These are phyloP conservation scores for Circinella minor DNA, from an alignment of 371 early-diverging fungal species.

Conservation along the genomic window DNA sequence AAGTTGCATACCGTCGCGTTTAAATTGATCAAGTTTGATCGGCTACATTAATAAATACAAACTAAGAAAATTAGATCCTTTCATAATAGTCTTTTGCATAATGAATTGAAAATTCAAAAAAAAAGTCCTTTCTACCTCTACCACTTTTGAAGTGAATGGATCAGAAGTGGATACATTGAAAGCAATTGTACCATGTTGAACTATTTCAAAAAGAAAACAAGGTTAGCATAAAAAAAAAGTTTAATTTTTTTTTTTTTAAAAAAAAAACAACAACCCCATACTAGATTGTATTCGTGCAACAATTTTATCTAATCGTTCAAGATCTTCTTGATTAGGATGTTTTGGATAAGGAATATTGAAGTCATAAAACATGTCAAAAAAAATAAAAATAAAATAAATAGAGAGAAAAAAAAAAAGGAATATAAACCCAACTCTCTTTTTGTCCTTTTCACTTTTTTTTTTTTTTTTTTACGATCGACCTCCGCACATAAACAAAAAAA, in stretches of 20 bases:
- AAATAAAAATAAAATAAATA: background rate
- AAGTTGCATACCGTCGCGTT: slow-evolving; percentile 45
- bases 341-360: slow-evolving; percentile 62
- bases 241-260: background rate
- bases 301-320: slow-evolving; percentile 42
- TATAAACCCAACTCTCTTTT: background rate
- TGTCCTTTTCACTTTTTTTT: slow-evolving; percentile 20
- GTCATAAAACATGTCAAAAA: slow-evolving; percentile 61
- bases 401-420: background rate
- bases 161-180: slow-evolving; percentile 66
- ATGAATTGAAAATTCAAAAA: background rate
- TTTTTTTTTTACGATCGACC: background rate
- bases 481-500: background rate
- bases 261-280: slow-evolving; percentile 22
- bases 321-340: slow-evolving; percentile 27
- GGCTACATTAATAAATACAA: slow-evolving; percentile 19
- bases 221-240: background rate
- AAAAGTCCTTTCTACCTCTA: slow-evolving; percentile 47
- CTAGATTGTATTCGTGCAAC: slow-evolving; percentile 48
- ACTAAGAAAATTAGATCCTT: background rate
- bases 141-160: slow-evolving; percentile 40
- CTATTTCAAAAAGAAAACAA: slow-evolving; percentile 31
- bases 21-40: slow-evolving; percentile 41
- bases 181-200: slow-evolving; percentile 77
- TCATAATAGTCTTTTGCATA: background rate